phyloP scores from a whole-genome alignment of 805 yeast genomes.

The Zygosaccharomyces bisporus region DNA sequence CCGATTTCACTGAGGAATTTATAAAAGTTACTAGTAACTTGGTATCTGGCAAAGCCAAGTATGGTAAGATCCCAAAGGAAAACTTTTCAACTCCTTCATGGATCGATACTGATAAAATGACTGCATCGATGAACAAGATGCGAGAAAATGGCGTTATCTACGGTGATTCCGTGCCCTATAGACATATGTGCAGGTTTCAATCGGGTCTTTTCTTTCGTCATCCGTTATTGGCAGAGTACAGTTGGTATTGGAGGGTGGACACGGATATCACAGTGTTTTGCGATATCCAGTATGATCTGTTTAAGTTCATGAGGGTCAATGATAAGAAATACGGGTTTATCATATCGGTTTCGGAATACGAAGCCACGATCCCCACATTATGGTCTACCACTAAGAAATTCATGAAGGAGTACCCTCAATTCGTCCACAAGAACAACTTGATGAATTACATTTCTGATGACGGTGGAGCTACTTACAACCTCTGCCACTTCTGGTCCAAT shows the following conservation, averaged over 20 bases:
- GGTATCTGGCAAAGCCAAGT: slow-evolving; percentile 59
- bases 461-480: slow-evolving; percentile 59
- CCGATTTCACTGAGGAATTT: slow-evolving; percentile 57
- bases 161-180: slow-evolving; percentile 57
- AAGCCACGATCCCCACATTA: slow-evolving; percentile 55
- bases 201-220: slow-evolving; percentile 60
- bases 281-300: slow-evolving; percentile 61
- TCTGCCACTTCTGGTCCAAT: slow-evolving; percentile 82
- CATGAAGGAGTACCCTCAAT: slow-evolving; percentile 42
- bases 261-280: slow-evolving; percentile 61
- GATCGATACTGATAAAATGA: slow-evolving; percentile 54
- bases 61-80: slow-evolving; percentile 55
- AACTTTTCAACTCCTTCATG: slow-evolving; percentile 71
- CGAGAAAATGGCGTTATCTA: slow-evolving; percentile 45
- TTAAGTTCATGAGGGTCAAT: slow-evolving; percentile 52
- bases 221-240: slow-evolving; percentile 53
- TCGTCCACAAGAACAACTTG: slow-evolving; percentile 46
- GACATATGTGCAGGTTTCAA: slow-evolving; percentile 60
- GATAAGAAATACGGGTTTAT: slow-evolving; percentile 65
- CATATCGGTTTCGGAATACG: slow-evolving; percentile 59
- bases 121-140: slow-evolving; percentile 45
- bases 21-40: slow-evolving; percentile 43
- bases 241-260: slow-evolving; percentile 75
- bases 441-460: slow-evolving; percentile 63
- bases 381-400: slow-evolving; percentile 55